Evolutionary conservation across 352 stramenopile species (phyloP).

Genomic region (Phytophthora hibernalis): DNA sequence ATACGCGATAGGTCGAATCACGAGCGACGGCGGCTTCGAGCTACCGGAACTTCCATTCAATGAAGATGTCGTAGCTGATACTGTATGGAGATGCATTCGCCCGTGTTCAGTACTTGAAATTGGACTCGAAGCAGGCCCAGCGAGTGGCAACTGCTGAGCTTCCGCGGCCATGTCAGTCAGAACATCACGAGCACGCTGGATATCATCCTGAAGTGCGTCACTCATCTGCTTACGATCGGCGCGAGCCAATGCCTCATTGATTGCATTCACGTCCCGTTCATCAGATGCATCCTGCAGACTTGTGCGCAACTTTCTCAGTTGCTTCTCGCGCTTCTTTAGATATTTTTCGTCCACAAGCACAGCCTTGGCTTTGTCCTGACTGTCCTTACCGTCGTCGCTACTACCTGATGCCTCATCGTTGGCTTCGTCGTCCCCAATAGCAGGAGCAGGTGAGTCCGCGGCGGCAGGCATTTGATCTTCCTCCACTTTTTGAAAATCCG

Average conservation of each 20-base stretch:
- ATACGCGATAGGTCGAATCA: slow-evolving; percentile 78
- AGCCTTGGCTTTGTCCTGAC: slow-evolving; percentile 38
- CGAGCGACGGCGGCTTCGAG: slow-evolving; percentile 53
- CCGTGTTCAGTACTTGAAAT: slow-evolving; percentile 8
- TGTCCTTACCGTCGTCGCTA: slow-evolving; percentile 46
- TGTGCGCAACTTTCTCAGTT: slow-evolving; percentile 72
- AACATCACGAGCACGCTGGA: slow-evolving; percentile 51
- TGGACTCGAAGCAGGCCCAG: slow-evolving; percentile 14
- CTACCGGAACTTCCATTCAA: slow-evolving; percentile 6
- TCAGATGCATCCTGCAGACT: slow-evolving; percentile 50
- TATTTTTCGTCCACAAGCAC: slow-evolving; percentile 83
- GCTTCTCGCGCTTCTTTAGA: slow-evolving; percentile 75
- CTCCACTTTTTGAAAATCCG: slow-evolving; percentile 1
- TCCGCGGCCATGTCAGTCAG: slow-evolving; percentile 46
- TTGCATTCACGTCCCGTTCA: slow-evolving; percentile 53
- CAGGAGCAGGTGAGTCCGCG: not conserved
- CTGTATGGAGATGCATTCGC: slow-evolving; percentile 42
- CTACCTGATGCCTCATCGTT: slow-evolving; percentile 40
- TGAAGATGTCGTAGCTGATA: slow-evolving; percentile 25
- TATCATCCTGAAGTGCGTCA: slow-evolving; percentile 65
- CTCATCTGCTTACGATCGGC: slow-evolving; percentile 82
- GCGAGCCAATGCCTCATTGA: slow-evolving; percentile 70
- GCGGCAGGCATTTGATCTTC: not conserved
- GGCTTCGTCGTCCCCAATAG: slow-evolving; percentile 34
- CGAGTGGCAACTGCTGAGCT: slow-evolving; percentile 22